Base-by-base conservation (phyloP, 2,329 filamentous ascomycete genomes). In the Claviceps cyperi region DNA sequence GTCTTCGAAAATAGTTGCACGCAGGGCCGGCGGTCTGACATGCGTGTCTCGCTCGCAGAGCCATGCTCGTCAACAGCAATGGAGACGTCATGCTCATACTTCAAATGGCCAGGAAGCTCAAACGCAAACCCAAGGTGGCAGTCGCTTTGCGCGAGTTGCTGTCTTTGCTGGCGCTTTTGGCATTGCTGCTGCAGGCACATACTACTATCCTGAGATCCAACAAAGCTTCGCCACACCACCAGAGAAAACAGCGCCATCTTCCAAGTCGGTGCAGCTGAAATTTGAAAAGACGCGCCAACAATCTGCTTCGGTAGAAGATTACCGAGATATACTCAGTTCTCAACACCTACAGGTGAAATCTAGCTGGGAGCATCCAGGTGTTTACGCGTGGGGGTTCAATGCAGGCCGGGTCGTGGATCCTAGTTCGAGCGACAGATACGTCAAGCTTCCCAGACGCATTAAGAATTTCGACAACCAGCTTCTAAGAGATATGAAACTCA, bases 311-410 rank as follows among this genome's bases (percentile, higher is more conserved):
- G 80, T 80, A 56, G 86, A 90, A 64, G 83, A 88, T 55, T 82
- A 83, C 54, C 70, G 85, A 51, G 84, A 89, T 50, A 67, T 85
- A 51, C 80, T 94, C 57, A 91, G 85, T 61, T 86, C 85, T 11
- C 87, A 94, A 63, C 88, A 94, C 67, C 69, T 87, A 5, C 91
- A 96, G 69, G 85, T 95, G 52, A 88, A 86, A 69, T 80, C 79
- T 61, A 94, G 86, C 66, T 81, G 77, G 75, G 78, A 80, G 66
- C 82, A 86, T 53, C 91, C 92, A 0, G 92, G 90, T 2, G 84
- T 97, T 0, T 97, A 94, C 66, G 81, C 84, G 5, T 98, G 92
- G 91, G 92, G 92, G 0, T 88, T 84, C 17, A 98, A 98, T 60
- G 71, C 73, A 15, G 87, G 89, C 53, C 78, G 77, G 57, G 90